phyloP scores from a whole-genome alignment of 176 grass and related monocot genomes.

The Cenchrus fungigraminus region DNA sequence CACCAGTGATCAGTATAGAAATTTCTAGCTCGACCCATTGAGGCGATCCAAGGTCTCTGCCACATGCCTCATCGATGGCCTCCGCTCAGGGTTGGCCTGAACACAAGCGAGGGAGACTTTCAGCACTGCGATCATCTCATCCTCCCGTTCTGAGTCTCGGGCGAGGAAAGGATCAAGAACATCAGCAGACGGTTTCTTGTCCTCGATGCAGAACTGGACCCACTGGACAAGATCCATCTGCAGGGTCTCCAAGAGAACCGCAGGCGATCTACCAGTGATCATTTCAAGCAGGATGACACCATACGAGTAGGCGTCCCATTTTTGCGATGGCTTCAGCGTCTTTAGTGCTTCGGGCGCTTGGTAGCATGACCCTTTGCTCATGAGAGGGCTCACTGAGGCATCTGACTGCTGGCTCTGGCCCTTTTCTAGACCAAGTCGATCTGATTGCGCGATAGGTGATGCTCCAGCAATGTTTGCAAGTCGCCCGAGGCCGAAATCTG shows the following conservation, averaged over 20 bases:
- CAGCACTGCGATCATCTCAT: slow-evolving; percentile 78
- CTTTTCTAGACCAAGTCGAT: slow-evolving; percentile 57
- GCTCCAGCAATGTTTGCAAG: slow-evolving; percentile 90
- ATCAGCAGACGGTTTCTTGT: slow-evolving; percentile 75
- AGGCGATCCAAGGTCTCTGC: slow-evolving; percentile 62
- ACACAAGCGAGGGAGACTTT: slow-evolving; percentile 83
- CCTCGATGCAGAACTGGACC: slow-evolving; percentile 87
- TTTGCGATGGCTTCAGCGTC: slow-evolving; percentile 94
- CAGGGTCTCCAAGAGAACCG: slow-evolving; percentile 69
- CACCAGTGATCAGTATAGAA: neutral
- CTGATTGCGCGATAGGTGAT: slow-evolving; percentile 63
- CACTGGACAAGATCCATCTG: slow-evolving; percentile 89
- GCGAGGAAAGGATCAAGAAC: slow-evolving; percentile 76
- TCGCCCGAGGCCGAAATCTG: slow-evolving; percentile 83
- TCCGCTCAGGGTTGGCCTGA: slow-evolving; percentile 65
- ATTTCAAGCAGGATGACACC: slow-evolving; percentile 90
- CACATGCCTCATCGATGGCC: slow-evolving; percentile 69
- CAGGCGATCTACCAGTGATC: slow-evolving; percentile 65
- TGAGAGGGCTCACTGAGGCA: slow-evolving; percentile 59
- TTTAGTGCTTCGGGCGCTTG: slow-evolving; percentile 84
- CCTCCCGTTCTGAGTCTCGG: slow-evolving; percentile 57
- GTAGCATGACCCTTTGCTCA: slow-evolving; percentile 73
- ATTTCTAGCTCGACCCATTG: slow-evolving; percentile 40
- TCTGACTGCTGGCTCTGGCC: slow-evolving; percentile 59
- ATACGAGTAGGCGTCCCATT: slow-evolving; percentile 94